phyloP scores from a whole-genome alignment of 2,329 filamentous ascomycete species.

The Aspergillus fumigatiaffinis region DNA sequence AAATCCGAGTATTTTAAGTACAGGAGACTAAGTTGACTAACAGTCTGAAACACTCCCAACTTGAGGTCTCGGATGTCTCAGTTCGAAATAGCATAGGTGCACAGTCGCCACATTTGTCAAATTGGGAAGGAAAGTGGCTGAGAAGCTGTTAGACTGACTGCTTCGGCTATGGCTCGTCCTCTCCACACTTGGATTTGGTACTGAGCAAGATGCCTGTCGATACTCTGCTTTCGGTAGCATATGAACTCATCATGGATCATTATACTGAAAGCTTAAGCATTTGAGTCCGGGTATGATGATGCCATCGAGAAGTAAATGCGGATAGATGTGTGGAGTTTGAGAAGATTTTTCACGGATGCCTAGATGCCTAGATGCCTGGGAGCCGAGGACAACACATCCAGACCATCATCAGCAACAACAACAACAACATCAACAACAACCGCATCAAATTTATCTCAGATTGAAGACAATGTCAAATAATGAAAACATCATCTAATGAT shows the following conservation, averaged over 20 bases:
- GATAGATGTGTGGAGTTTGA: not conserved
- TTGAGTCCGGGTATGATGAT: not conserved
- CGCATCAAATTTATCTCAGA: not conserved
- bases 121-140: not conserved
- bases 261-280: not conserved
- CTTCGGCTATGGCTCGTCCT: not conserved
- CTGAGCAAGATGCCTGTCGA: not conserved
- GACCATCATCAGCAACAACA: not conserved
- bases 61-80: not conserved
- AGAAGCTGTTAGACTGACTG: not conserved
- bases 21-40: not conserved
- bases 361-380: constrained; percentile 13
- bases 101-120: not conserved
- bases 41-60: not conserved
- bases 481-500: not conserved
- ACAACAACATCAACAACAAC: not conserved
- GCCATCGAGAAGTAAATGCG: not conserved
- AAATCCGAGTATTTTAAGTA: not conserved
- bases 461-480: not conserved
- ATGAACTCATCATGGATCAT: not conserved
- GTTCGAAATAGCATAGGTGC: not conserved
- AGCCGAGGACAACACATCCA: not conserved
- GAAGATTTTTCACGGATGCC: constrained; percentile 14
- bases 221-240: not conserved
- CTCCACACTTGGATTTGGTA: not conserved